A percentile compares a stretch with the other conserved stretches of the same genome.
Conservation (phyloP, 73 alveolate genomes). For the Urostyla sp. region DNA sequence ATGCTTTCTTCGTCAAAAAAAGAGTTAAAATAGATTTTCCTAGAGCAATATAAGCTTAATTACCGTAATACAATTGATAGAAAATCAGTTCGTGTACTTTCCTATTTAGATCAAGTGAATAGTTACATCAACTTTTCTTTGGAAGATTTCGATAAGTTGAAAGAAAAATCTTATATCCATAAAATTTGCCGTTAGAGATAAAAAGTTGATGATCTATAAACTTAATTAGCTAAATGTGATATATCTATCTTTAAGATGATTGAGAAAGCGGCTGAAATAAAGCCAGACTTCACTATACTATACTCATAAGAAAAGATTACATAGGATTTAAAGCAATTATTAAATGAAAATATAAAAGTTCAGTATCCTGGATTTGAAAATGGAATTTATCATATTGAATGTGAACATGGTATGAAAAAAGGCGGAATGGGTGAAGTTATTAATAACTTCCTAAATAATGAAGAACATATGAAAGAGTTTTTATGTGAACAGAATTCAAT, state of each 20-base stretch:
- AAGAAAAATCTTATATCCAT: neutral
- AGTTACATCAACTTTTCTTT: neutral
- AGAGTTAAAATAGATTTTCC: constrained; percentile 17
- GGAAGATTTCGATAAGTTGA: constrained; percentile 1
- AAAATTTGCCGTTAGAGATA: constrained; percentile 11
- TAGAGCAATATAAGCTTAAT: constrained; percentile 19
- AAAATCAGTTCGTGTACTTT: neutral
- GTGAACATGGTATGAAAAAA: neutral
- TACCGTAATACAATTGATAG: neutral
- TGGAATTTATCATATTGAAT: constrained; percentile 8
- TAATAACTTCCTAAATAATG: neutral
- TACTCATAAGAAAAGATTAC: neutral
- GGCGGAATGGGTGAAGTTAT: neutral
- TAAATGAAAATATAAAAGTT: constrained; percentile 16
- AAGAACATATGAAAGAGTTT: neutral
- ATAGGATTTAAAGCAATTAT: constrained; percentile 9
- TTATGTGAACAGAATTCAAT: neutral
- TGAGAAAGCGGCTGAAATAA: neutral
- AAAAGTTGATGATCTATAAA: constrained; percentile 13
- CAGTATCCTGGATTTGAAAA: constrained; percentile 34
- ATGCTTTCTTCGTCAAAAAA: neutral
- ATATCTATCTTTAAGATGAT: too few relatives aligned
- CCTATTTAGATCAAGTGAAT: constrained; percentile 9
- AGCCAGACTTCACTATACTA: constrained; percentile 1
- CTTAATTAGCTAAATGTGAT: neutral